Conservation (phyloP, 139 green algal genomes). For the Astrephomene gubernaculifera region DNA sequence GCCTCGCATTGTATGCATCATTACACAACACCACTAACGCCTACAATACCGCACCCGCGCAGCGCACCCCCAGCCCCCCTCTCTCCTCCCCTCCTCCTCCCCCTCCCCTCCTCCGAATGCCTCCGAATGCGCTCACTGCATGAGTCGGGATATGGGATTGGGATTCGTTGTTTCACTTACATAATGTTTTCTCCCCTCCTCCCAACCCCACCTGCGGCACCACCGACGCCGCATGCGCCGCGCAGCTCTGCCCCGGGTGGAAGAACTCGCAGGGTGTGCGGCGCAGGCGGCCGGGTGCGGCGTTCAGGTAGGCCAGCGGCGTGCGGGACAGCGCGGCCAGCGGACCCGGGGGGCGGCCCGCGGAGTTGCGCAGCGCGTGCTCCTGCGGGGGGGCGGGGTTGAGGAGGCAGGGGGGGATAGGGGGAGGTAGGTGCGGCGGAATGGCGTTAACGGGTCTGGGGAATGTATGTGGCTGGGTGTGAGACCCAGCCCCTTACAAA, state of each 20-base stretch:
- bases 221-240: conserved; percentile 11
- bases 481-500: neutral
- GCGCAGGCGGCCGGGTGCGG: conserved; percentile 2
- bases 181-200: too few relatives aligned
- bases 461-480: too few relatives aligned
- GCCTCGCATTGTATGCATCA: too few relatives aligned
- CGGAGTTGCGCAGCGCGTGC: conserved; percentile 57
- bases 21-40: too few relatives aligned
- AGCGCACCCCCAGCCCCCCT: too few relatives aligned
- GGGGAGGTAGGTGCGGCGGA: too few relatives aligned
- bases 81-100: too few relatives aligned
- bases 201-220: conserved; percentile 22
- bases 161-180: too few relatives aligned
- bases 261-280: conserved; percentile 62
- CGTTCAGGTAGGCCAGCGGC: conserved; percentile 30
- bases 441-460: too few relatives aligned
- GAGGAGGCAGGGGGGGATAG: neutral
- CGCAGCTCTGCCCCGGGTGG: conserved; percentile 79
- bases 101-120: neutral
- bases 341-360: conserved; percentile 9
- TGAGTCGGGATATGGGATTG: too few relatives aligned
- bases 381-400: conserved; percentile 47
- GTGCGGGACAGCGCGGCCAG: conserved; percentile 45
- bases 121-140: too few relatives aligned
- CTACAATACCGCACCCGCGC: too few relatives aligned